Evolutionary conservation across 2,329 filamentous ascomycete genomes (phyloP).

Genomic region (Daldinia sp.): DNA sequence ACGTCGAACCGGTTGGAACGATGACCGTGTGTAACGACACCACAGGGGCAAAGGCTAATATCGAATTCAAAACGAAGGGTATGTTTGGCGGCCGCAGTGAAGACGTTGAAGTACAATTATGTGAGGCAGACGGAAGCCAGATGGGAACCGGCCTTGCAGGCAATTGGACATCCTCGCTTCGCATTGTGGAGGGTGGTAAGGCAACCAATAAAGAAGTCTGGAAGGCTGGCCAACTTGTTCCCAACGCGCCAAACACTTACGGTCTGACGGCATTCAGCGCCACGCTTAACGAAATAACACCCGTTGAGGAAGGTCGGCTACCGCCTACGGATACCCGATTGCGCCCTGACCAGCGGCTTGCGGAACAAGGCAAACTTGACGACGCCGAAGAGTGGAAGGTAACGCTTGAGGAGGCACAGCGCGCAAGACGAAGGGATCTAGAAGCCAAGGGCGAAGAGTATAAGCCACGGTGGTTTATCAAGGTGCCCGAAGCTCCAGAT

Average conservation of each 20-base stretch:
- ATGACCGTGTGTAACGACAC: constrained; percentile 89
- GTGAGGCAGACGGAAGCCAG: constrained; percentile 73
- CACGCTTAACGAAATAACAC: constrained; percentile 86
- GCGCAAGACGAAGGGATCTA: constrained; percentile 77
- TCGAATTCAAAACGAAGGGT: constrained; percentile 92
- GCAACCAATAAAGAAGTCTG: constrained; percentile 76
- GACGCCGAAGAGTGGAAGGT: constrained; percentile 86
- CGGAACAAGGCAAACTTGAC: constrained; percentile 85
- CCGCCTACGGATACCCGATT: constrained; percentile 86
- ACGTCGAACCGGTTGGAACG: constrained; percentile 91
- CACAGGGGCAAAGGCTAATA: constrained; percentile 83
- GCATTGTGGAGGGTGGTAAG: constrained; percentile 72
- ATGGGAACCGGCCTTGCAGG: constrained; percentile 78
- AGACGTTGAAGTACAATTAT: constrained; percentile 83
- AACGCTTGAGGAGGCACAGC: constrained; percentile 86
- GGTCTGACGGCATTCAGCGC: constrained; percentile 91
- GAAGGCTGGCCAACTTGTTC: constrained; percentile 81
- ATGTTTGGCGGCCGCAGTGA: constrained; percentile 97
- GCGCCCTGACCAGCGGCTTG: constrained; percentile 86
- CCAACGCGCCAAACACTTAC: constrained; percentile 83
- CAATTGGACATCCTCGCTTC: constrained; percentile 85
- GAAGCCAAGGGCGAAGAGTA: constrained; percentile 80
- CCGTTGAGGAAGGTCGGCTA: constrained; percentile 78
- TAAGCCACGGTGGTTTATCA: constrained; percentile 86
- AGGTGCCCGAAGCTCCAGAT: constrained; percentile 68